Conservation (phyloP, 176 grass and related monocot species). For the Musa troglodytarum region DNA sequence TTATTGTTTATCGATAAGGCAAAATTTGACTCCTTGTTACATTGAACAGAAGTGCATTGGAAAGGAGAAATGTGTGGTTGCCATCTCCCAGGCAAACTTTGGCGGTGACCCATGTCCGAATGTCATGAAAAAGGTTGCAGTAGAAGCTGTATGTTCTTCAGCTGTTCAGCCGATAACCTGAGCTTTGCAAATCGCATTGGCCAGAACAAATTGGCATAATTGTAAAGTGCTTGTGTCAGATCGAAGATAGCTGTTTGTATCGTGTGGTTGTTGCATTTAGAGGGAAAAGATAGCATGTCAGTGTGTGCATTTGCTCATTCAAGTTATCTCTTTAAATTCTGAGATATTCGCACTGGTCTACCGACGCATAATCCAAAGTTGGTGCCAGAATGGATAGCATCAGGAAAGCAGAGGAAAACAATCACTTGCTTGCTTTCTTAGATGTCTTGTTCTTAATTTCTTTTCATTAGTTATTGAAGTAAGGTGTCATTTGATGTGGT, state of each 20-base stretch:
- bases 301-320: not conserved
- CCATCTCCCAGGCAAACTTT: conserved; percentile 56
- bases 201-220: conserved; percentile 32
- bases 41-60: conserved; percentile 76
- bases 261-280: not conserved
- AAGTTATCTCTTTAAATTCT: not conserved
- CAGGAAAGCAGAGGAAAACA: not conserved
- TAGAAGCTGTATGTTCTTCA: conserved; percentile 60
- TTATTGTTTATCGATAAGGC: not conserved
- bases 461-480: not conserved
- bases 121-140: conserved; percentile 70
- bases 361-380: not conserved
- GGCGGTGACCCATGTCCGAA: conserved; percentile 59
- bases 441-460: not conserved
- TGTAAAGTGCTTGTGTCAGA: conserved; percentile 45
- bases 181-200: not conserved
- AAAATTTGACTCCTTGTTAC: not conserved
- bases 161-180: conserved; percentile 23
- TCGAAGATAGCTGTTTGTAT: not conserved
- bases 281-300: not conserved
- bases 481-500: not conserved
- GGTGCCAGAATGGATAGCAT: conserved; percentile 4
- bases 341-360: not conserved
- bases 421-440: not conserved
- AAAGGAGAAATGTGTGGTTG: conserved; percentile 44